Conservation (phyloP, 2,329 filamentous ascomycete species). For the Cylindrodendrum hubeiense region DNA sequence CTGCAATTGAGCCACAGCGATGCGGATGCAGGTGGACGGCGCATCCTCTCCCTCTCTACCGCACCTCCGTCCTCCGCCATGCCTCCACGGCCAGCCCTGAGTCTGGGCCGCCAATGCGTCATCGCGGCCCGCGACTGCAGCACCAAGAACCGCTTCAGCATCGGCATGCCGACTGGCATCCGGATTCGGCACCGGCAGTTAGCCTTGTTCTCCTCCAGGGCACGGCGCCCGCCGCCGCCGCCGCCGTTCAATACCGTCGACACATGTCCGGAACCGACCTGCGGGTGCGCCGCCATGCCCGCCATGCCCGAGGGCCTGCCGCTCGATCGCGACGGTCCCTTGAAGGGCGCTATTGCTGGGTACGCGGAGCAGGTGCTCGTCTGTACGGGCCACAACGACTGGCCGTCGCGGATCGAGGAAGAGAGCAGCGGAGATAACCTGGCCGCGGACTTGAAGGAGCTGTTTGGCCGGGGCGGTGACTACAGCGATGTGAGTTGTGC, state of each 20-base stretch:
- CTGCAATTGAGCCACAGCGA: conserved; percentile 1
- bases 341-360: conserved; percentile 82
- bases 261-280: conserved; percentile 81
- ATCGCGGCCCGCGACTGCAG: not conserved
- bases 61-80: conserved; percentile 19
- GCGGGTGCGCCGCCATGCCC: conserved; percentile 77
- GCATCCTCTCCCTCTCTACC: not conserved
- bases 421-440: conserved; percentile 77
- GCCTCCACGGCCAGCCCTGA: conserved; percentile 32
- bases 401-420: conserved; percentile 87
- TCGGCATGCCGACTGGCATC: not conserved
- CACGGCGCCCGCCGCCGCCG: conserved; percentile 35
- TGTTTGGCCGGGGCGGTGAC: conserved; percentile 74
- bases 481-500: conserved; percentile 71
- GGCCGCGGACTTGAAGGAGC: conserved; percentile 77
- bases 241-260: conserved; percentile 59
- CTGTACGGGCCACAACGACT: conserved; percentile 84
- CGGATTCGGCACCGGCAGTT: not conserved
- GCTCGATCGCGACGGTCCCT: conserved; percentile 77
- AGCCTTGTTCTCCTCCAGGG: conserved; percentile 7
- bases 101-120: conserved; percentile 28
- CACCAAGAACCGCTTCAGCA: not conserved
- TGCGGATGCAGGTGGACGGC: not conserved
- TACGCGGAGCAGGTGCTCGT: conserved; percentile 88
- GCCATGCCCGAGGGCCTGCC: conserved; percentile 74